Percentiles rank a stretch among this genome's conserved stretches.
Conservation (phyloP, 257 asterid genomes). For the Marsdenia floribunda region DNA sequence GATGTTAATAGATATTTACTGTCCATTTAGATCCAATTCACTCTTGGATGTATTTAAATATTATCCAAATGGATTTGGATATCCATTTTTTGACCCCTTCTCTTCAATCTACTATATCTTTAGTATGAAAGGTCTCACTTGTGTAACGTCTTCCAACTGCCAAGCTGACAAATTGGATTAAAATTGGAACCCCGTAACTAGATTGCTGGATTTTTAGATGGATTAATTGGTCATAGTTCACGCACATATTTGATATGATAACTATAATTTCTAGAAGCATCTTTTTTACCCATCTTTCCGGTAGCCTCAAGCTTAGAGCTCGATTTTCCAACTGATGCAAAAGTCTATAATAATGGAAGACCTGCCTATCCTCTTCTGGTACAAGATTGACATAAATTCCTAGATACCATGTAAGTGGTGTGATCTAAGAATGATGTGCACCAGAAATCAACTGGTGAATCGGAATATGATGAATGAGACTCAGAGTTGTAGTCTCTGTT, state of each 20-base stretch:
- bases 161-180: neutral
- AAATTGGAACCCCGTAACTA: no score
- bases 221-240: neutral
- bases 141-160: neutral
- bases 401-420: neutral
- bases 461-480: no score
- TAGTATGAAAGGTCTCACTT: neutral
- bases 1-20: no score
- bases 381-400: neutral
- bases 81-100: neutral
- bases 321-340: neutral
- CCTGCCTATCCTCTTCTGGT: neutral
- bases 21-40: no score
- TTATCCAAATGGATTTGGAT: no score
- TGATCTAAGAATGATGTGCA: neutral
- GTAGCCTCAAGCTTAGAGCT: neutral
- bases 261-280: neutral
- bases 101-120: neutral
- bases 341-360: neutral
- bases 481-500: no score
- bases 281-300: neutral
- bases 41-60: no score
- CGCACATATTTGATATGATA: neutral
- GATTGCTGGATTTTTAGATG: neutral
- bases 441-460: neutral